Percentiles rank a stretch among this genome's conserved stretches.
These are phyloP conservation scores for Globisporangium uncinulatum DNA, from an alignment of 352 stramenopile genomes.

Conservation along the genomic window DNA sequence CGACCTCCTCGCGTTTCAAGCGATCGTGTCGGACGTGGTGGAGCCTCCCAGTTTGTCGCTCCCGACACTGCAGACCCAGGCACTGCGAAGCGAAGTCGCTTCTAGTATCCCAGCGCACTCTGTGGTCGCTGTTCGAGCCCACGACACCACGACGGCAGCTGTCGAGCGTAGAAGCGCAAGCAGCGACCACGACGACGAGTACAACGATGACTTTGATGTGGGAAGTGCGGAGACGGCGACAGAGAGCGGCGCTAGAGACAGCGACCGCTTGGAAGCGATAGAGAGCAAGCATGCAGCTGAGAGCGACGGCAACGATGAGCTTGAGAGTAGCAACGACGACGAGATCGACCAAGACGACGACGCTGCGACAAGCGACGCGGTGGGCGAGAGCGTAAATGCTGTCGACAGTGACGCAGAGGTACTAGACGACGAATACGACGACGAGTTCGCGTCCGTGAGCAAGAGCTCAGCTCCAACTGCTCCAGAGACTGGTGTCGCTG, in stretches of 20 bases:
- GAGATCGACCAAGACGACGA: neutral
- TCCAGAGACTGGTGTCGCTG: neutral
- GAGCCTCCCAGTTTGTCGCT: neutral
- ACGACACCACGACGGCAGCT: neutral
- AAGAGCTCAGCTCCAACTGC: neutral
- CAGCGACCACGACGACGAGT: constrained; percentile 11
- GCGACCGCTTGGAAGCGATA: constrained; percentile 3
- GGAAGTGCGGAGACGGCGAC: constrained; percentile 15
- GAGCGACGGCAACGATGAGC: neutral
- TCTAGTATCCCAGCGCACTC: no score
- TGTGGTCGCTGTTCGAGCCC: neutral
- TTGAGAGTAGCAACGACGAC: neutral
- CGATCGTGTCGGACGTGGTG: constrained; percentile 15
- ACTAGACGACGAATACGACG: constrained; percentile 7
- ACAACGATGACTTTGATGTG: constrained; percentile 43
- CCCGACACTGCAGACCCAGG: neutral
- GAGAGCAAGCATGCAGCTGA: neutral
- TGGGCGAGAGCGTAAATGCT: neutral
- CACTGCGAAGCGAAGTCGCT: neutral
- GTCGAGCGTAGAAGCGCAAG: neutral
- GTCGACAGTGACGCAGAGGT: neutral
- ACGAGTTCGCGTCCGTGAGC: constrained; percentile 9
- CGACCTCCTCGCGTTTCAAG: constrained; percentile 50
- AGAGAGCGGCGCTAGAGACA: neutral
- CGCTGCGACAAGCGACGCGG: neutral